Conservation (phyloP, 768 basidiomycete species). For the Collybiopsis luxurians region DNA sequence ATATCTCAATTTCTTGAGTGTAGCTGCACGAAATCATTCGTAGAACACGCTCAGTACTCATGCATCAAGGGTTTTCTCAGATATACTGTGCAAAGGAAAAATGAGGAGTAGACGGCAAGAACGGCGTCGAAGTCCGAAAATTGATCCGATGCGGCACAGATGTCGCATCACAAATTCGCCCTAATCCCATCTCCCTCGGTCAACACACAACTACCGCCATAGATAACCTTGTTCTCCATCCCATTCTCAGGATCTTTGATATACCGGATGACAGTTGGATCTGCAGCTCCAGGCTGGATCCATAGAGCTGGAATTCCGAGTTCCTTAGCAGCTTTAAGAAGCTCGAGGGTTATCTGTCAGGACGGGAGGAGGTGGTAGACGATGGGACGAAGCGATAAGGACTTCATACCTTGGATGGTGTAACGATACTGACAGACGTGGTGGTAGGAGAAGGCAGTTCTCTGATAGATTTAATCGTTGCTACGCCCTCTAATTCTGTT, state of each 20-base stretch:
- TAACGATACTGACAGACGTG: constrained; percentile 79
- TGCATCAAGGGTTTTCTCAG: too few relatives aligned
- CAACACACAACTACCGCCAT: constrained; percentile 82
- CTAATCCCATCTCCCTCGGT: constrained; percentile 67
- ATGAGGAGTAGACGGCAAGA: too few relatives aligned
- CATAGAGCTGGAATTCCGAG: constrained; percentile 76
- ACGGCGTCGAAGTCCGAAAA: too few relatives aligned
- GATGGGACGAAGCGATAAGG: neutral
- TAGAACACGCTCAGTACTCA: too few relatives aligned
- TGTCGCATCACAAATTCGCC: constrained; percentile 27
- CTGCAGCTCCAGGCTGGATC: constrained; percentile 89
- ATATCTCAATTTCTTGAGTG: too few relatives aligned
- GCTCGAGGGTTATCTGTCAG: constrained; percentile 61
- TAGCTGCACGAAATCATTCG: too few relatives aligned
- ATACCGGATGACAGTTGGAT: constrained; percentile 58
- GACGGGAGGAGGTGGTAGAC: neutral
- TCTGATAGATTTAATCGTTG: constrained; percentile 51
- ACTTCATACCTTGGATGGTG: constrained; percentile 60
- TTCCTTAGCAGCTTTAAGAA: constrained; percentile 67
- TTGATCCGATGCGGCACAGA: too few relatives aligned
- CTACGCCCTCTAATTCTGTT: constrained; percentile 61
- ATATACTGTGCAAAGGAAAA: too few relatives aligned
- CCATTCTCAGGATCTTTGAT: constrained; percentile 54
- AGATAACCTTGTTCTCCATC: constrained; percentile 66
- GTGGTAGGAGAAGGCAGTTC: constrained; percentile 57